Base-by-base conservation (phyloP, 2,329 filamentous ascomycete species). In the Sarocladium oryzae region DNA sequence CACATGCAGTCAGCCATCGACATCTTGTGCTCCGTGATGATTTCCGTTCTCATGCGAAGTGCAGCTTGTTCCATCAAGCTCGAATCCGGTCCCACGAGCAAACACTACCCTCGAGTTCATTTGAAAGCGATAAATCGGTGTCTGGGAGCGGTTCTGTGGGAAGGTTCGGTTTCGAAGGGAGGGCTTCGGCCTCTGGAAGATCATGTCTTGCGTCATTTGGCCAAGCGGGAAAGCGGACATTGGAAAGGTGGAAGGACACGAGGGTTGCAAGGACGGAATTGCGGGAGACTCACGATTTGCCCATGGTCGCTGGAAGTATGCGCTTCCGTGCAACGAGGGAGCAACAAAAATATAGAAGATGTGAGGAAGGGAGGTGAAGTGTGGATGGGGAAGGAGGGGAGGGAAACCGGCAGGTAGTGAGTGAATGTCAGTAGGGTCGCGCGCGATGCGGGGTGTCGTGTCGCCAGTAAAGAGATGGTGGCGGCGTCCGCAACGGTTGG, bases 231-330 rank as follows among this genome's bases (percentile, higher is more conserved):
- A 15, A 15, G 30, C 11, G 33, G 13, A 21, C 6, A 5, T 43
- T 24, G n/a, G 43, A 33, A 15, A 13, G 4, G 4, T 26, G 43
- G 43, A 33, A 7, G 28, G 24, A 20, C 4, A 20, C 18, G n/a
- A 40, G 16, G 36, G 18, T 6, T 7, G 33, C 33, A 18, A 36
- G 16, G 21, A n/a, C 10, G 28, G 28, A 4, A 21, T 18, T 21
- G 32, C 10, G 28, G 33, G 28, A 21, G 24, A 49, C 46, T 49
- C 32, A 49, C 46, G 46, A 49, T 49, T 49, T 49, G 33, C 46
- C 46, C 46, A 49, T 49, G 13, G 11, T 49, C 32, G 20, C 20
- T 24, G 30, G 20, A 37, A 20, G 4, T 23, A 4, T 26, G 46
- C 32, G 20, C 26, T 43, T 15, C 21, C n/a, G 20, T 9, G 9